phyloP scores from a whole-genome alignment of 805 yeast genomes.

The Nakazawaea ernobii region DNA sequence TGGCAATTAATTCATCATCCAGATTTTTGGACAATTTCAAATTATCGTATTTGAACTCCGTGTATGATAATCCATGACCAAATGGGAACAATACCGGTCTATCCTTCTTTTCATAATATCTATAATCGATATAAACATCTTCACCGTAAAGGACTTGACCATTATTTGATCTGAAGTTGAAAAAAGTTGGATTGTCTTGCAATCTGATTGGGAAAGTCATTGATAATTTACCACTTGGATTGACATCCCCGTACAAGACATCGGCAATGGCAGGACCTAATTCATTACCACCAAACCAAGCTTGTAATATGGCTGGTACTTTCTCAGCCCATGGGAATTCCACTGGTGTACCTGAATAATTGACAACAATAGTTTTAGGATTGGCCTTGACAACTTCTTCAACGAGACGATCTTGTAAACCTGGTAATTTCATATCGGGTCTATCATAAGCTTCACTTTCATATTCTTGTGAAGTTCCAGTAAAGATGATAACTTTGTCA shows the following conservation, averaged over 20 bases:
- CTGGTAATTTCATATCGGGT: constrained; percentile 44
- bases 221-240: constrained; percentile 56
- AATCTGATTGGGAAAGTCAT: constrained; percentile 46
- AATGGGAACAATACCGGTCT: constrained; percentile 50
- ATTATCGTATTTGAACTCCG: constrained; percentile 38
- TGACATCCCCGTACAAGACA: constrained; percentile 51
- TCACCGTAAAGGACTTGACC: constrained; percentile 59
- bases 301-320: constrained; percentile 41
- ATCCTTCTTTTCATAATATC: constrained; percentile 49
- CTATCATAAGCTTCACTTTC: constrained; percentile 60
- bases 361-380: constrained; percentile 45
- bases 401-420: constrained; percentile 38
- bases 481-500: constrained; percentile 46
- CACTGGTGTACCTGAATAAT: constrained; percentile 60
- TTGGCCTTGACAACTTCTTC: constrained; percentile 39
- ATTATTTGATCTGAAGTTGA: constrained; percentile 43
- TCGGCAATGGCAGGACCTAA: constrained; percentile 56
- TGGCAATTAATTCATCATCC: constrained; percentile 18
- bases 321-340: constrained; percentile 46
- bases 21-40: constrained; percentile 25
- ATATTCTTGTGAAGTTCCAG: constrained; percentile 51
- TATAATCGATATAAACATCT: constrained; percentile 60
- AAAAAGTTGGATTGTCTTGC: constrained; percentile 52
- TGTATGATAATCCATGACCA: constrained; percentile 59
- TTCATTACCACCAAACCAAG: constrained; percentile 56